Conservation (phyloP, 805 yeast genomes). For the Candida lessepsii region DNA sequence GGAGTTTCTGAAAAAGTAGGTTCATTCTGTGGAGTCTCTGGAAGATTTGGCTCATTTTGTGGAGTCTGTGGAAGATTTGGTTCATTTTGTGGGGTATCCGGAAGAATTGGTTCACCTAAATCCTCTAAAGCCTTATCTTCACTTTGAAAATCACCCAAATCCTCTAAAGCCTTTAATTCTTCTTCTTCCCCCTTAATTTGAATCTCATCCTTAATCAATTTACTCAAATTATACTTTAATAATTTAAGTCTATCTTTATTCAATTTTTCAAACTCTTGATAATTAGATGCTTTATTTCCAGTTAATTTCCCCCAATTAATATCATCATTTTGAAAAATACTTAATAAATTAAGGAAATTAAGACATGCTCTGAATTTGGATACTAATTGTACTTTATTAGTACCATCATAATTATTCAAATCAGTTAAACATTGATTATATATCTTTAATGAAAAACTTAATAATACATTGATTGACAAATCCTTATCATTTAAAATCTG, state of each 20-base stretch:
- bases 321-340: slow-evolving; percentile 25
- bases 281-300: slow-evolving; percentile 30
- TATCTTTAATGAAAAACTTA: slow-evolving; percentile 35
- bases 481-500: slow-evolving; percentile 59
- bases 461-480: slow-evolving; percentile 34
- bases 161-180: slow-evolving; percentile 19
- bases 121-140: slow-evolving; percentile 13
- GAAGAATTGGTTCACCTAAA: not conserved
- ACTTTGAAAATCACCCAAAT: not conserved
- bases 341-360: slow-evolving; percentile 31
- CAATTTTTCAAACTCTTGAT: slow-evolving; percentile 23
- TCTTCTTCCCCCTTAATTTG: slow-evolving; percentile 21
- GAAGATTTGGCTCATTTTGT: not conserved
- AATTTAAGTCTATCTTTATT: slow-evolving; percentile 34
- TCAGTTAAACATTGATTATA: slow-evolving; percentile 32
- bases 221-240: slow-evolving; percentile 38
- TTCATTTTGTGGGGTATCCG: not conserved
- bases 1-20: slow-evolving; percentile 1
- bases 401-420: slow-evolving; percentile 22
- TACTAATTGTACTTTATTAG: slow-evolving; percentile 29
- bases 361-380: slow-evolving; percentile 36
- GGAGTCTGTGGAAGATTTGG: not conserved
- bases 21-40: slow-evolving; percentile 1
- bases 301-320: slow-evolving; percentile 35
- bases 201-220: slow-evolving; percentile 38